Evolutionary conservation across 139 green algal genomes (phyloP), one percentile per base, ranked within the genome.

Genomic region (Volvox africanus): DNA sequence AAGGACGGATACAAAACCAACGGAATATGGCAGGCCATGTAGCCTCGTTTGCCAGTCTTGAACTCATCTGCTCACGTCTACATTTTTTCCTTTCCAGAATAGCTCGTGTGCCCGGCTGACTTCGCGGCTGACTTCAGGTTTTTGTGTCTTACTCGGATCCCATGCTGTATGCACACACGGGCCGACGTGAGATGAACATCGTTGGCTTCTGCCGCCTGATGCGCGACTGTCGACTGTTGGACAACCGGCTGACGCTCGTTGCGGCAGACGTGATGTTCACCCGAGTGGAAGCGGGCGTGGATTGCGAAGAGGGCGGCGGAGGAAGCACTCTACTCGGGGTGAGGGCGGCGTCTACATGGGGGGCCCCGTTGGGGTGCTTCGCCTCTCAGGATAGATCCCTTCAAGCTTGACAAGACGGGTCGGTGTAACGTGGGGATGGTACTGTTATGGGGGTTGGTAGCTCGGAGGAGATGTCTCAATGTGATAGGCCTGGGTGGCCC

Each of bases 161-260:
- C 16, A 30, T 86, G 61, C 76, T 91, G 61, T 79, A 71, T 17
- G 75, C 76, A 5, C 33, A 80, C 0, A 86, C 87, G 61, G 87
- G 87, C 1, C 76, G 76, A 26, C 61, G 61, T 0, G 87, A 91
- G 32, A 91, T 91, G 87, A 79, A 79, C 76, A 86, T 86, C 87
- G 76, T 91, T 33, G 87, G 87, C 22, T 91, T 78, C 61, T 80
- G 61, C 33, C 61, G 76, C 61, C 61, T 91, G 16, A 82, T 91
- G 76, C 76, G 87, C 1, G 87, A 91, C 76, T 91, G 87, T 61
- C 75, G 61, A 12, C 61, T 91, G 61, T 55, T 91, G 22, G 87
- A 91, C 87, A 91, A 91, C 87, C 55, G 61, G 26, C 69, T 90
- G 19, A 86, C 86, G 21, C 75, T 90, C 13, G 75, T 90, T 61